Conservation (phyloP, 257 asterid species). For the Rubia yunnanensis region DNA sequence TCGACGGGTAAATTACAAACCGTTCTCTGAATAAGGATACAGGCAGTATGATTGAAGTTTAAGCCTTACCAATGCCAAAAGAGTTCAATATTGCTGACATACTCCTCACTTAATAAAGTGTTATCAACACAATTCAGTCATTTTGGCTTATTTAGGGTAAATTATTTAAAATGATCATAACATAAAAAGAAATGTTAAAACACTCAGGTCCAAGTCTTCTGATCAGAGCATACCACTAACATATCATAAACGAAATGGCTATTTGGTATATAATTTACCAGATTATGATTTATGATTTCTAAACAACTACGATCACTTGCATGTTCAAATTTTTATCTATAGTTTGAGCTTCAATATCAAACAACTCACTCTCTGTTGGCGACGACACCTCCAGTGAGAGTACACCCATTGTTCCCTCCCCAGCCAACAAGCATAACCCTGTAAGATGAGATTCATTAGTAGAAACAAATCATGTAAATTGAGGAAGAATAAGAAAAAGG, state of each 20-base stretch:
- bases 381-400: slow-evolving; percentile 88
- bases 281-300: too few species aligned
- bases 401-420: slow-evolving; percentile 99
- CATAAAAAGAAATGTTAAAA: neutral
- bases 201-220: neutral
- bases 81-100: neutral
- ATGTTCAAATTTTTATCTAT: neutral
- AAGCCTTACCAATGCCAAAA: neutral
- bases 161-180: neutral
- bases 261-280: neutral
- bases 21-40: too few species aligned
- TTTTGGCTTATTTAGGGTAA: neutral
- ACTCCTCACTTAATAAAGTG: neutral
- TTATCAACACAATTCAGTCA: neutral
- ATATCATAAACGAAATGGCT: neutral
- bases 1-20: neutral
- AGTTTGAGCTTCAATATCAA: neutral
- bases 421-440: slow-evolving; percentile 99
- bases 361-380: slow-evolving; percentile 84
- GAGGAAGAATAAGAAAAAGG: neutral
- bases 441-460: neutral
- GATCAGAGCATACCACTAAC: neutral
- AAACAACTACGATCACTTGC: neutral
- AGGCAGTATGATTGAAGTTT: neutral
- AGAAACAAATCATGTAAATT: neutral